Evolutionary conservation across 2,329 filamentous ascomycete genomes (phyloP), one percentile per base, ranked within the genome.

Genomic region (Hypoxylon sp.): DNA sequence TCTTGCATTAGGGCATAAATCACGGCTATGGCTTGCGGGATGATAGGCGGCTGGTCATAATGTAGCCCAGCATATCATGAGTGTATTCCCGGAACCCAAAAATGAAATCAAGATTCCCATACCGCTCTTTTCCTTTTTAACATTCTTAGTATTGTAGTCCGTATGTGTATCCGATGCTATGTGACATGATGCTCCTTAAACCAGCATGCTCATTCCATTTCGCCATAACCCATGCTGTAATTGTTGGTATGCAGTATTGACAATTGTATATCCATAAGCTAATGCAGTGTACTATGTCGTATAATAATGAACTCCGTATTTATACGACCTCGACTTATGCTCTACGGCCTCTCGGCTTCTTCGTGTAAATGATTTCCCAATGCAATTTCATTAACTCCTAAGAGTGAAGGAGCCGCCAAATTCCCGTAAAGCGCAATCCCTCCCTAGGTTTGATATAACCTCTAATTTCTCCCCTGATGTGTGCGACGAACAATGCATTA

Each of bases 1-100:
- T 77, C 75, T 76, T 77, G 76, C 75, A 77, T 78, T 78, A 73
- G 72, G 74, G 73, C 73, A 77, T 75, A 75, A 74, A 73, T 74
- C 72, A 75, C 72, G 71, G 73, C 70, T 75, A 70, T 69, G 72
- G 60, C 51, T 64, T 50, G 64, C 59, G 65, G 68, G 55, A 70
- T 59, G 68, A 70, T 71, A 67, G 71, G 70, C 69, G 52, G 72
- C 69, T 72, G 68, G 71, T 70, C 67, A 69, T 71, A 68, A 76
- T 78, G 77, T 70, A 73, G 69, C 60, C 71, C 71, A 68, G 70
- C 72, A 72, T 30, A 30, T 69, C 73, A 65, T 65, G 67, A 73
- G 71, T 75, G 70, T 75, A 74, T 75, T 73, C 67, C 72, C 71
- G 68, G 71, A 65, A 63, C 64, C 67, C 69, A 74, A 75, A 75